Percentiles rank a stretch among this genome's conserved stretches.
Conservation (phyloP, 2,329 filamentous ascomycete genomes). For the Fusarium multiceps region DNA sequence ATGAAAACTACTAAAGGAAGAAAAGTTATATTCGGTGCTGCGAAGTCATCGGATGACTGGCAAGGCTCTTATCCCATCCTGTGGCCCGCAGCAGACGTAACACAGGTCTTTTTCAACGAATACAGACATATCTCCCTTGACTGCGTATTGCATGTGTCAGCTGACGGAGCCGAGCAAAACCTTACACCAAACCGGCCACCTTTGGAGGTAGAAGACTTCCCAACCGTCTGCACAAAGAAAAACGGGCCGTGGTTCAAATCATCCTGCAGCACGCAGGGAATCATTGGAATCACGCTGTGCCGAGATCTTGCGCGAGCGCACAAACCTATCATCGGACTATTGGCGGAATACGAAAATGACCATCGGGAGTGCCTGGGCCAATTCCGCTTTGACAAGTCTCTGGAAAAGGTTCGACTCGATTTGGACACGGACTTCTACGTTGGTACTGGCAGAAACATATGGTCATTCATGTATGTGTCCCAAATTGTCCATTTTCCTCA, state of each 20-base stretch:
- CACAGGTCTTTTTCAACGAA: not conserved
- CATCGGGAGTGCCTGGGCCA: not conserved
- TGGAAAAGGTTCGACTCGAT: not conserved
- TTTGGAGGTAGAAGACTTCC: not conserved
- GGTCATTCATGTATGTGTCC: not conserved
- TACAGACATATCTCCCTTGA: not conserved
- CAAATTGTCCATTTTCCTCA: not conserved
- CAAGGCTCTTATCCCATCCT: not conserved
- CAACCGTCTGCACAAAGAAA: not conserved
- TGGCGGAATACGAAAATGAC: not conserved
- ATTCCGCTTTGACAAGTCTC: not conserved
- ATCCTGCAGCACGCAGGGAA: not conserved
- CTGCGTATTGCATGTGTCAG: not conserved
- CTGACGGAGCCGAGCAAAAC: fast-evolving
- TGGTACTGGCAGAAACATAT: not conserved
- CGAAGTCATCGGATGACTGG: not conserved
- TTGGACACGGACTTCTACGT: not conserved
- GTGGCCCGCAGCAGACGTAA: not conserved
- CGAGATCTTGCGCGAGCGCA: not conserved
- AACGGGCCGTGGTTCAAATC: not conserved
- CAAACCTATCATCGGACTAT: not conserved
- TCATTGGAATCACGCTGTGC: not conserved
- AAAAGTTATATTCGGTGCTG: not conserved
- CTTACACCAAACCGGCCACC: not conserved
- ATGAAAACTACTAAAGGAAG: not conserved